Percentiles rank a stretch among this genome's conserved stretches.
Conservation (phyloP, 2,329 filamentous ascomycete genomes). For the Atkinsonella hypoxylon region DNA sequence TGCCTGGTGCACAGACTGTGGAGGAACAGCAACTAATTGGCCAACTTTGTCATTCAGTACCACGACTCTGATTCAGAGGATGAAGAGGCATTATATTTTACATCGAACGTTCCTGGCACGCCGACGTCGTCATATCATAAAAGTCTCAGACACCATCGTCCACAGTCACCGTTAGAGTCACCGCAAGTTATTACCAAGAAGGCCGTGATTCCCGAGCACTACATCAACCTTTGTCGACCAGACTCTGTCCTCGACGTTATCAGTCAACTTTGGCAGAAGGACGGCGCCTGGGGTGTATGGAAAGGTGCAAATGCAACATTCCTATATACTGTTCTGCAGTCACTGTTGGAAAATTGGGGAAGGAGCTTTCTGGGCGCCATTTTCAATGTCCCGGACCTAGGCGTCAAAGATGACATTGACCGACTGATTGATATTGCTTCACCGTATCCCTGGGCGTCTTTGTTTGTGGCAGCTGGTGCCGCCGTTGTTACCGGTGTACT, state of each 20-base stretch:
- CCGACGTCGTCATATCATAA: constrained; percentile 33
- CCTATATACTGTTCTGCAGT: constrained; percentile 75
- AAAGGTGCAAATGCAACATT: constrained; percentile 90
- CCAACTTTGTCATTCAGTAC: constrained; percentile 1
- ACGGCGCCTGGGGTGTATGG: constrained; percentile 87
- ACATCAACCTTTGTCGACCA: constrained; percentile 58
- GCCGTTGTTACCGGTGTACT: constrained; percentile 64
- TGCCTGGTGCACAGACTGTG: background rate
- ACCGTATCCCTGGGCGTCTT: constrained; percentile 68
- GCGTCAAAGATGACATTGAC: constrained; percentile 64
- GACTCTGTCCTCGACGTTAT: constrained; percentile 81
- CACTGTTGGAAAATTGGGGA: constrained; percentile 84
- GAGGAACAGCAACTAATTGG: no score
- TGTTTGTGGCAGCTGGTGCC: constrained; percentile 57
- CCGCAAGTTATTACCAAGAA: constrained; percentile 13
- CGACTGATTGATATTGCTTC: constrained; percentile 61
- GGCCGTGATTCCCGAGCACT: constrained; percentile 34
- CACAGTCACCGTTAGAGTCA: constrained; percentile 17
- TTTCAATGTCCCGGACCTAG: constrained; percentile 78
- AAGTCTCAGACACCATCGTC: constrained; percentile 19
- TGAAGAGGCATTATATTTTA: constrained; percentile 80
- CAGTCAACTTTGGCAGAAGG: constrained; percentile 76
- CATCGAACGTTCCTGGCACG: constrained; percentile 46
- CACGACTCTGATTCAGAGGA: constrained; percentile 55
- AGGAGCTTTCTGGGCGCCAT: constrained; percentile 82